Evolutionary conservation across 2,329 filamentous ascomycete genomes (phyloP), one percentile per base, ranked within the genome.

Genomic region (Plectosphaerella sp.): DNA sequence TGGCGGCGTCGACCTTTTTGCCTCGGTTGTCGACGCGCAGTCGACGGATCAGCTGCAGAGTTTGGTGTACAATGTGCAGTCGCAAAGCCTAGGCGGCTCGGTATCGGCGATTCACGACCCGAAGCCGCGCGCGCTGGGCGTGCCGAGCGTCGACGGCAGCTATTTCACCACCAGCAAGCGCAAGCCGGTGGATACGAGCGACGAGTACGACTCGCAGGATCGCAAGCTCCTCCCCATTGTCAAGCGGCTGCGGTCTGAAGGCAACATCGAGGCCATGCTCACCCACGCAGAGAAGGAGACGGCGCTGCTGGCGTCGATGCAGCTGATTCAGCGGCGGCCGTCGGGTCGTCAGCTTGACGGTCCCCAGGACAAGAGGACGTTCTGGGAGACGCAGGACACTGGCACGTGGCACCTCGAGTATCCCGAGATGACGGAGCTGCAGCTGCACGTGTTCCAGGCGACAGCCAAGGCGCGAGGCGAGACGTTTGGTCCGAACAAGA

Each of bases 381-480:
- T 79, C 59, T 87, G 83, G 83, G 74, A 77, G 46, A 67, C 70
- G 4, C 70, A 72, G 45, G 76, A 85, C 57, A 70, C 70, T 51
- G 69, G 62, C 18, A 84, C 79, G 1, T 84, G 82, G 75, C 83
- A 87, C 57, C 70, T 84, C 4, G 64, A 79, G 48, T 87, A 87
- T 58, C 83, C 83, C 0, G 78, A 83, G 56, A 85, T 87, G 80
- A 84, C 78, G 1, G 75, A 80, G 52, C 69, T 81, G 7, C 82
- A 86, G 55, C 76, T 77, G 52, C 73, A 77, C 35, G 78, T 76
- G 2, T 85, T 84, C 63, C 67, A 72, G 16, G 63, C 72, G n/a
- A 80, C 78, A 15, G 81, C 82, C 1, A 59, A 67, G 33, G 67
- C 68, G 1, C 70, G 77, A 35, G 71, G 71, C 1, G 82, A 86